Evolutionary conservation across 176 grass and related monocot species (phyloP), one percentile per base, ranked within the genome.

Genomic region (Triticum dicoccoides): DNA sequence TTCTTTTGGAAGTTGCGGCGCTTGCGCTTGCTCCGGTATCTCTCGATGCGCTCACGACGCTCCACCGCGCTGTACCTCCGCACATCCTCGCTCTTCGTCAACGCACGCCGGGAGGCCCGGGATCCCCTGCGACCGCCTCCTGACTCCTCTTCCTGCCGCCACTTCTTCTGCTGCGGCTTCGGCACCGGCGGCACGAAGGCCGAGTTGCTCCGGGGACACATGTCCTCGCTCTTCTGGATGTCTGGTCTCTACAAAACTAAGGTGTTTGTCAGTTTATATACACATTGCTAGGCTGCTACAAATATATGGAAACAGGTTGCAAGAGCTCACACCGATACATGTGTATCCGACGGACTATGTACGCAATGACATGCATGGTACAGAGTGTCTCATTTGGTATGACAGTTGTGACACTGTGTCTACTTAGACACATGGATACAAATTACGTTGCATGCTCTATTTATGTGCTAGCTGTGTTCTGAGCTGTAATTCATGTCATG

Each of bases 1-100:
- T 97, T 97, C 86, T 92, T 97, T 7, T 97, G 82, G 90, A 97
- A 97, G 78, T 94, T 97, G 52, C 92, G 93, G 0, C 83, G 95
- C 52, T 89, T 94, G 78, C 95, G 90, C 84, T 94, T 97, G 88
- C 81, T 97, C 49, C 90, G 78, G 67, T 97, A 97, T 78, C 90
- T 94, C 33, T 92, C 92, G 35, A 97, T 89, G 85, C 86, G 83
- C 65, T 97, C 95, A 69, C 88, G 93, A 62, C 95, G 87, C 84
- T 93, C 94, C 79, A 84, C 91, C 6, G 85, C 54, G 17, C n/a
- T 93, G 82, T 91, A 93, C 61, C 91, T 70, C 15, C 38, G 27
- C 2, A 81, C 79, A 42, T 33, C 47, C 27, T 15, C 47, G 2
- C 14, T 76, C 15, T 11, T 76, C 56, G 18, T 21, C 73, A 76